Percentiles rank a stretch among this genome's conserved stretches.
phyloP scores from a whole-genome alignment of 495 filamentous ascomycete genomes.

The Tetracladium setigerum region DNA sequence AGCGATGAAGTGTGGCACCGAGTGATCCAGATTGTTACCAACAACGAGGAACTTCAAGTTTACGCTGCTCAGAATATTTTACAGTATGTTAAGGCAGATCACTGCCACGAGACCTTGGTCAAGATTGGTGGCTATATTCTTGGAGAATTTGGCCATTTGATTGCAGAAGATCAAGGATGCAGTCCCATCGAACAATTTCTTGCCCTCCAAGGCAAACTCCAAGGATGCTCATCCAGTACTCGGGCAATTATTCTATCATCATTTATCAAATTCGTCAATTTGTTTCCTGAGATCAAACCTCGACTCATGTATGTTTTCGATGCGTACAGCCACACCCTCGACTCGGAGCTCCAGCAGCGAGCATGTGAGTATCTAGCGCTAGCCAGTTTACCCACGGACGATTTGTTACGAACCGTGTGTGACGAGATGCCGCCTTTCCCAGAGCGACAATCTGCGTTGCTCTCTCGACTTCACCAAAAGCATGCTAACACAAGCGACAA shows the following conservation, averaged over 20 bases:
- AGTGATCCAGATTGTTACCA: slow-evolving; percentile 98
- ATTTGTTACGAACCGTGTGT: slow-evolving; percentile 89
- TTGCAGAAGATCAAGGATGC: slow-evolving; percentile 88
- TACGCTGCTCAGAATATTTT: slow-evolving; percentile 92
- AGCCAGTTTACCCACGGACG: slow-evolving; percentile 78
- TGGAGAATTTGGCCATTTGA: slow-evolving; percentile 94
- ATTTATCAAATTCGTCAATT: slow-evolving; percentile 95
- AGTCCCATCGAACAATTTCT: slow-evolving; percentile 98
- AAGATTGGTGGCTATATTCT: slow-evolving; percentile 96
- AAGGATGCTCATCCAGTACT: slow-evolving; percentile 80
- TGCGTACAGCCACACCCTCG: slow-evolving; percentile 88
- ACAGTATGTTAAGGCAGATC: slow-evolving; percentile 81
- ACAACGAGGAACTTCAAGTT: slow-evolving; percentile 96
- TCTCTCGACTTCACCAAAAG: slow-evolving; percentile 90
- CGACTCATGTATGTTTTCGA: slow-evolving; percentile 86
- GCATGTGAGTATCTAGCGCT: slow-evolving; percentile 93
- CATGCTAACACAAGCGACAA: slow-evolving; percentile 86
- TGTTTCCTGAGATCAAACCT: slow-evolving; percentile 98
- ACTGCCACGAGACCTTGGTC: slow-evolving; percentile 92
- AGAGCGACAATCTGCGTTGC: slow-evolving; percentile 81
- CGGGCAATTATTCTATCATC: slow-evolving; percentile 89
- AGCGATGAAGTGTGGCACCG: slow-evolving; percentile 99
- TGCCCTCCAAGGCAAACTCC: slow-evolving; percentile 84
- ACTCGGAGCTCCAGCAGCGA: slow-evolving; percentile 92
- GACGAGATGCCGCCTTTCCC: slow-evolving; percentile 99